phyloP scores from a whole-genome alignment of 495 filamentous ascomycete genomes.

The Trichoderma asperelloides region DNA sequence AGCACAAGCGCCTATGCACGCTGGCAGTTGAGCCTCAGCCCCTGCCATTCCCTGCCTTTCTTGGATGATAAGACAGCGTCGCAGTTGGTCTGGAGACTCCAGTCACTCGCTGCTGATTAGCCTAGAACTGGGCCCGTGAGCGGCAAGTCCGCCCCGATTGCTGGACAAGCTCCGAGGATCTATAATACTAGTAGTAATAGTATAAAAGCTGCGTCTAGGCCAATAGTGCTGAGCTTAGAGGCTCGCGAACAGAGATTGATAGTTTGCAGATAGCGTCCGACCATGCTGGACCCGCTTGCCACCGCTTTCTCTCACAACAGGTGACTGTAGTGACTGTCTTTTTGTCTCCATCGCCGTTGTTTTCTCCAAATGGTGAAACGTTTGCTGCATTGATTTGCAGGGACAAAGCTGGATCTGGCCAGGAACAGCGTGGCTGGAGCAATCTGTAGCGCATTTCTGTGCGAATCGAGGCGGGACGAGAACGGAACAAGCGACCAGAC shows the following conservation, averaged over 20 bases:
- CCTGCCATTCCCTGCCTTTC: constrained; percentile 1
- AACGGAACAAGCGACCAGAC: background rate
- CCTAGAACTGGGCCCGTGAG: background rate
- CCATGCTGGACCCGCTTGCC: too few relatives aligned
- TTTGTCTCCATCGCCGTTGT: background rate
- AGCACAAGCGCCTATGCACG: background rate
- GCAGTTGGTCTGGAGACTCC: background rate
- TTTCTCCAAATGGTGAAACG: background rate
- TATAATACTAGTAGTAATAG: too few relatives aligned
- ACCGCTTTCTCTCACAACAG: too few relatives aligned
- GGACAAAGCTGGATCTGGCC: background rate
- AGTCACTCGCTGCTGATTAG: background rate
- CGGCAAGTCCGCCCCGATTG: background rate
- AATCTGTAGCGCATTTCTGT: background rate
- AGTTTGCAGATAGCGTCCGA: too few relatives aligned
- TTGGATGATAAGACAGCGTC: constrained; percentile 1
- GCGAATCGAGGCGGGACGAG: background rate
- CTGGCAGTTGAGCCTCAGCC: background rate
- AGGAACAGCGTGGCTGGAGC: background rate
- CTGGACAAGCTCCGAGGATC: background rate
- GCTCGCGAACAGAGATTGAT: too few relatives aligned
- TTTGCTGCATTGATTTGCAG: background rate
- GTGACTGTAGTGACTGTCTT: too few relatives aligned
- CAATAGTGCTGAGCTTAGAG: background rate
- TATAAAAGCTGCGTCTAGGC: background rate